Base-by-base conservation (phyloP, 192 early-diverging fungal species). In the Coemansia aciculifera region DNA sequence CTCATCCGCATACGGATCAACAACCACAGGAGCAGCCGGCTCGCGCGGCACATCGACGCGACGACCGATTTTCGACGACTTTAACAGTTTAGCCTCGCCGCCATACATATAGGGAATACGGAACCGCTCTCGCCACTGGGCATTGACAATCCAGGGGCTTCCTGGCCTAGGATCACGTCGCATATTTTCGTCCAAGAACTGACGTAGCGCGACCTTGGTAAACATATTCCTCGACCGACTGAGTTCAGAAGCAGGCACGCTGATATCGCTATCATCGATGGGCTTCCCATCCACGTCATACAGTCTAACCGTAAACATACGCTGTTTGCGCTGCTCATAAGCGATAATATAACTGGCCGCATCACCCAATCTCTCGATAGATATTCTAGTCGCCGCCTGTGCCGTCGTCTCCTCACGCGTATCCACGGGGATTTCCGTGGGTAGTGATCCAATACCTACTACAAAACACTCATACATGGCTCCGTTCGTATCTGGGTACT, bases 401-500 rank as follows among this genome's bases (percentile, higher is more conserved):
- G 19, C 42, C 32, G 24, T 32, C 1, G 17, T 37, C 5, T 38
- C 27, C 36, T 27, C 49, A 24, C 3, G 9, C 13, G 43, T 7
- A 56, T 66, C 46, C n/a, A 43, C 38, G 10, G 29, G 34, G 17
- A 56, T 62, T 21, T 54, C 62, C 12, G 3, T n/a, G 29, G 79
- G 70, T 34, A 81, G 65, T 12, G 68, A 60, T 2, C 72, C 73
- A 1, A 62, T 62, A 1, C 54, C 29, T 1, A 83, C 72, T 3
- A 78, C 81, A 42, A 71, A 67, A 44, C 81, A 83, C 61, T 83
- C 81, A 57, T 83, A 78, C 76, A 78, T 78, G 31, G 72, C 81
- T 3, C 67, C 68, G 15, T 72, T 72, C 6, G 59, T 73, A 15
- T 62, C 68, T 27, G 75, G 84, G 59, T 79, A 83, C 73, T 38